phyloP scores from a whole-genome alignment of 139 green algal species.

The Axilococcus clingmanii region DNA sequence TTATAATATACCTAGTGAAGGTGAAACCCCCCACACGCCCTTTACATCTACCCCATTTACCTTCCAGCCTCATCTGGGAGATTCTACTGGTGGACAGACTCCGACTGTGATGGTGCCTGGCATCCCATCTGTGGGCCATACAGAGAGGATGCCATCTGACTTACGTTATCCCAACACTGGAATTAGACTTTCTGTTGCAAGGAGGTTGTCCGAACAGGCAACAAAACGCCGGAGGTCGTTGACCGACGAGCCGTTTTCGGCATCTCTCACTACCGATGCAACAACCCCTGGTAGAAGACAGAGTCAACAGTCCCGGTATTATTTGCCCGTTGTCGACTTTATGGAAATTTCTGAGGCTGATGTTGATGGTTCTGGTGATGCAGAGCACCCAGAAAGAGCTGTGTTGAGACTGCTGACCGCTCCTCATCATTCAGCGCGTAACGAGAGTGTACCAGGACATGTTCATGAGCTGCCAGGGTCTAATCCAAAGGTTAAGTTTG shows the following conservation, averaged over 20 bases:
- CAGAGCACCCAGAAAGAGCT: slow-evolving; percentile 3
- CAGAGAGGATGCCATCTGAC: too few relatives aligned
- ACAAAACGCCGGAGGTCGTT: slow-evolving; percentile 8
- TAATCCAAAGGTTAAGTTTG: slow-evolving; percentile 12
- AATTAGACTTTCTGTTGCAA: slow-evolving; percentile 14
- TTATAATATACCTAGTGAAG: too few relatives aligned
- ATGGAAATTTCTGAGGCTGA: slow-evolving; percentile 9
- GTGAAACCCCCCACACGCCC: too few relatives aligned
- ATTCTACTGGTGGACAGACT: too few relatives aligned
- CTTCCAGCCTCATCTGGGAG: too few relatives aligned
- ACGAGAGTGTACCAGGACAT: background rate
- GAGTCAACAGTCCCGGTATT: background rate
- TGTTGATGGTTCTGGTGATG: too few relatives aligned
- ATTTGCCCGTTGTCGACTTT: slow-evolving; percentile 6
- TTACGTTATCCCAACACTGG: too few relatives aligned
- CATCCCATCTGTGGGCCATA: too few relatives aligned
- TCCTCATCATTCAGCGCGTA: background rate
- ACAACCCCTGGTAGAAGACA: background rate
- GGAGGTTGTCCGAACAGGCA: slow-evolving; percentile 20
- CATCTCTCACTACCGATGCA: background rate
- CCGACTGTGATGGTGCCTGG: too few relatives aligned
- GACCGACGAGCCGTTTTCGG: background rate
- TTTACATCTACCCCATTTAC: too few relatives aligned
- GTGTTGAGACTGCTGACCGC: slow-evolving; percentile 5
- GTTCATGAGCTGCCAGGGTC: slow-evolving; percentile 4